Evolutionary conservation across 164 flowering plant genomes (phyloP).

Genomic region (Warburgia ugandensis): DNA sequence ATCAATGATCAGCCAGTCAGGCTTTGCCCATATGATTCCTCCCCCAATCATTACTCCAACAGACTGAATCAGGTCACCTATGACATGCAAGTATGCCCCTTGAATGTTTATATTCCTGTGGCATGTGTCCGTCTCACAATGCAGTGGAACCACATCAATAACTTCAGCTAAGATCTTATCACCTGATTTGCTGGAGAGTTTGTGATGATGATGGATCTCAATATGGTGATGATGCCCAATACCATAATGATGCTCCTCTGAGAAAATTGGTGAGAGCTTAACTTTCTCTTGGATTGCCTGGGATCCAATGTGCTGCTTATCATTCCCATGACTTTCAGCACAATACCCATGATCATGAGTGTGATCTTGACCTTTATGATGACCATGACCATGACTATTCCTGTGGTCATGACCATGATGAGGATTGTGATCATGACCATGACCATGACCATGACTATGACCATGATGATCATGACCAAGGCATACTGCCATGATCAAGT

Average conservation of each 20-base stretch:
- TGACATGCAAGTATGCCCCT: conserved; percentile 19
- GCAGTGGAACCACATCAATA: not conserved
- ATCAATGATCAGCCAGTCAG: conserved; percentile 18
- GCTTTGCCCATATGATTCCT: conserved; percentile 21
- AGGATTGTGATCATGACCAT: conserved; percentile 18
- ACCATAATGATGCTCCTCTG: too few relatives aligned
- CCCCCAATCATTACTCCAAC: conserved; percentile 17
- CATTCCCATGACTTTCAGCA: too few relatives aligned
- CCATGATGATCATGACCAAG: conserved; percentile 40
- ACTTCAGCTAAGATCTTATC: conserved; percentile 1
- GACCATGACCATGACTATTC: conserved; percentile 4
- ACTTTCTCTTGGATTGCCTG: not conserved
- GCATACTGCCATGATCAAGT: conserved; percentile 35
- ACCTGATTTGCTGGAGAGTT: too few relatives aligned
- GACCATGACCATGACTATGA: conserved; percentile 19
- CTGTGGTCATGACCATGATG: not conserved
- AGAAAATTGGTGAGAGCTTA: too few relatives aligned
- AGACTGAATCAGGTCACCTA: conserved; percentile 18
- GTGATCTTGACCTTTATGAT: conserved; percentile 7
- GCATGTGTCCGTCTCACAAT: not conserved
- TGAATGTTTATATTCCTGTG: conserved; percentile 17
- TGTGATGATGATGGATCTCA: too few relatives aligned
- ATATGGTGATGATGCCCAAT: too few relatives aligned
- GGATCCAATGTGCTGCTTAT: too few relatives aligned
- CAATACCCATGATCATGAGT: too few relatives aligned